A percentile compares a stretch with the other conserved stretches of the same genome.
Conservation (phyloP, 2,329 filamentous ascomycete genomes). For the Orbilia brochopaga region DNA sequence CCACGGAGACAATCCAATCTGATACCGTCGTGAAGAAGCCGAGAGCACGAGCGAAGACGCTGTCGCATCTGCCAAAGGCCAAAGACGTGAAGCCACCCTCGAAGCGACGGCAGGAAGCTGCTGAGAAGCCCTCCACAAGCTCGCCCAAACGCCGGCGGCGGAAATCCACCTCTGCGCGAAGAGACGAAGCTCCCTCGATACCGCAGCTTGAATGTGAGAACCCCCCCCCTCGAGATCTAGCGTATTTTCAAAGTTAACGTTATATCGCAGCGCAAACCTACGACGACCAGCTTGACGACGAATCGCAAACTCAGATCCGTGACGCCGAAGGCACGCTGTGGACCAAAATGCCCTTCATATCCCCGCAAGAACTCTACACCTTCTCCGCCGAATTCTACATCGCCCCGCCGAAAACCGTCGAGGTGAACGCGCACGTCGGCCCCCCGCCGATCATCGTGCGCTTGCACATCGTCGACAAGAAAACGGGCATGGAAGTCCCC, state of each 20-base stretch:
- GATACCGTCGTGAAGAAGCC: slow-evolving; percentile 11
- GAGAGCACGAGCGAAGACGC: slow-evolving; percentile 28
- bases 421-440: slow-evolving; percentile 40
- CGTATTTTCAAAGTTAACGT: neutral
- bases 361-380: slow-evolving; percentile 38
- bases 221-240: neutral
- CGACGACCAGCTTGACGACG: slow-evolving; percentile 11
- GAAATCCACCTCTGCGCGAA: slow-evolving; percentile 43
- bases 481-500: slow-evolving; percentile 39
- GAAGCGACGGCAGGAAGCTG: slow-evolving; percentile 20
- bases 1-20: neutral
- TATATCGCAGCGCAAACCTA: neutral
- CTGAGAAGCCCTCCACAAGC: slow-evolving; percentile 12
- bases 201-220: slow-evolving; percentile 33
- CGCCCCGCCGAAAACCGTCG: slow-evolving; percentile 32
- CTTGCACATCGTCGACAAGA: slow-evolving; percentile 42
- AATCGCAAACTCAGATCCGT: slow-evolving; percentile 34
- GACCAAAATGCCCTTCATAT: slow-evolving; percentile 45
- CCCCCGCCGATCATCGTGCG: slow-evolving; percentile 47
- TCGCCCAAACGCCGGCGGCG: slow-evolving; percentile 36
- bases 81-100: slow-evolving; percentile 12
- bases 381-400: slow-evolving; percentile 50
- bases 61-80: slow-evolving; percentile 22
- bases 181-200: slow-evolving; percentile 30
- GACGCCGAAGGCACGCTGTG: slow-evolving; percentile 37